Conservation (phyloP, 257 asterid species). For the Nyctanthes arbortristis region DNA sequence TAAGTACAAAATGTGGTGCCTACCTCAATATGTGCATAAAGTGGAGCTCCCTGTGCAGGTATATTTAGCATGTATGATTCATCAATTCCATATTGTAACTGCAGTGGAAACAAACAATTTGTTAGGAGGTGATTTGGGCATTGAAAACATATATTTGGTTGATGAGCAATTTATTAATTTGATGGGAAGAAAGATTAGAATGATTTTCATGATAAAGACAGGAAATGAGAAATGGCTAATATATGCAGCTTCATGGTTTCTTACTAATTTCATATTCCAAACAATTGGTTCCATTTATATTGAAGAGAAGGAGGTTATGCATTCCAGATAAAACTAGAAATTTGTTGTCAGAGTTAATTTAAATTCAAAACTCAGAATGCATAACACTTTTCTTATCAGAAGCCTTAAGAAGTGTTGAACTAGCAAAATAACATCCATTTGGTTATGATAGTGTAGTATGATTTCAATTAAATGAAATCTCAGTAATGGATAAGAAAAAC, state of each 20-base stretch:
- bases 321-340: neutral
- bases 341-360: neutral
- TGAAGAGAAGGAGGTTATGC: neutral
- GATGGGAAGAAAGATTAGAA: neutral
- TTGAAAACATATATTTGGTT: neutral
- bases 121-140: neutral
- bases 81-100: constrained; percentile 76
- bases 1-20: constrained; percentile 10
- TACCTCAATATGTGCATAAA: constrained; percentile 68
- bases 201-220: neutral
- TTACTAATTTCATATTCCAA: neutral
- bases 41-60: constrained; percentile 50
- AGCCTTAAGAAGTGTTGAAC: neutral
- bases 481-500: no score
- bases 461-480: no score
- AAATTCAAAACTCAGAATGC: neutral
- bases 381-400: neutral
- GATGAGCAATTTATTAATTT: neutral
- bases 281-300: neutral
- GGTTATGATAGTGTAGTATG: neutral
- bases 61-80: constrained; percentile 71
- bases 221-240: neutral
- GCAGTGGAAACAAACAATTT: constrained; percentile 28
- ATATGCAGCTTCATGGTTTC: no score
- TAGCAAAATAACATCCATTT: neutral